phyloP scores from a whole-genome alignment of 345 rosid species.

The Eucalyptus tenuipes region DNA sequence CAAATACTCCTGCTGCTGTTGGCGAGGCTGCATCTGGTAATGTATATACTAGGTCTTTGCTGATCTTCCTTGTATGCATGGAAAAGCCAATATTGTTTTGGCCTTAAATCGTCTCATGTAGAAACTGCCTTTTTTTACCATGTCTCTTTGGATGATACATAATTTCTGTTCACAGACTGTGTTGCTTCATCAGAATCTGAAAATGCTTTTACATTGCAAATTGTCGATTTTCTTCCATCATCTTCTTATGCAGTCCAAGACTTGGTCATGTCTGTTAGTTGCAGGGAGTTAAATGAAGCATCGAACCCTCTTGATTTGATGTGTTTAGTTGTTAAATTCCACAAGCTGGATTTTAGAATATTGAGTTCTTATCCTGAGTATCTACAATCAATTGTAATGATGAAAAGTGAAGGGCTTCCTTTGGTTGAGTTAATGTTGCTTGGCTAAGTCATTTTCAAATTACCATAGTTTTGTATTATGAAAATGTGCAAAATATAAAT shows the following conservation, averaged over 20 bases:
- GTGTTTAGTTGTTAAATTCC: not conserved
- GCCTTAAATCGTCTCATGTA: not conserved
- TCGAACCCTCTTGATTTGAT: not conserved
- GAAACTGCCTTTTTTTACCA: not conserved
- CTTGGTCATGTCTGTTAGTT: not conserved
- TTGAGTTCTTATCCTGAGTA: not conserved
- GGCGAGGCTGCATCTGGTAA: slow-evolving; percentile 81
- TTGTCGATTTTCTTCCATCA: not conserved
- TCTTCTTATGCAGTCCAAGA: not conserved
- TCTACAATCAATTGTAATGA: not conserved
- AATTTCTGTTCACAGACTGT: not conserved
- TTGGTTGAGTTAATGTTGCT: not conserved
- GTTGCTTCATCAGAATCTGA: not conserved
- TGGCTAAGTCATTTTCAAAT: not conserved
- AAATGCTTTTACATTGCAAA: not conserved
- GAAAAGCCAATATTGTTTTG: not conserved
- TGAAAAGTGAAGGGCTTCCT: not conserved
- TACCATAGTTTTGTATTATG: not conserved
- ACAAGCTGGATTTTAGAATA: not conserved
- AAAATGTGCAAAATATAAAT: not conserved
- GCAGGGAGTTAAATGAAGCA: not conserved
- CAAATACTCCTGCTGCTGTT: slow-evolving; percentile 89
- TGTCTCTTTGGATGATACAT: not conserved
- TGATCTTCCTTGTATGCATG: not conserved
- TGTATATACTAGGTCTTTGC: not conserved